A percentile compares a stretch with the other conserved stretches of the same genome.
Evolutionary conservation across 768 basidiomycete genomes (phyloP).

Genomic region (Trametes cinnabarina): DNA sequence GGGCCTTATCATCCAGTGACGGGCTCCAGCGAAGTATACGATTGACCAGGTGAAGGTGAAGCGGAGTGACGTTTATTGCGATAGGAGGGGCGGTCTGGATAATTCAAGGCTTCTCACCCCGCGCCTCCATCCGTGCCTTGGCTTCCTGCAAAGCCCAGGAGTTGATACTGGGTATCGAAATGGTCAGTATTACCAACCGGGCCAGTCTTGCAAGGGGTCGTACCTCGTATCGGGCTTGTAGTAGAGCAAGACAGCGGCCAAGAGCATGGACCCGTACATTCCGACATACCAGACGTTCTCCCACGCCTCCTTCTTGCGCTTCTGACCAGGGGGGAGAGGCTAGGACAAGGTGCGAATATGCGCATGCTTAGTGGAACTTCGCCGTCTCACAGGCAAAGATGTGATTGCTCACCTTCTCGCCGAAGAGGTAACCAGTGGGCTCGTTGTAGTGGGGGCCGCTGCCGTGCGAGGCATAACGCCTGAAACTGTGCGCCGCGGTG

Average conservation of each 20-base stretch:
- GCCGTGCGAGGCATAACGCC: constrained; percentile 62
- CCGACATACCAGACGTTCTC: constrained; percentile 88
- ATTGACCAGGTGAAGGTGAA: not conserved
- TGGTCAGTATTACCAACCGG: no score
- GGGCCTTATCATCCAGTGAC: constrained; percentile 10
- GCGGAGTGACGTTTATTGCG: constrained; percentile 14
- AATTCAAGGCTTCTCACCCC: constrained; percentile 82
- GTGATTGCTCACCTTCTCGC: constrained; percentile 70
- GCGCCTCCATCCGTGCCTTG: constrained; percentile 84
- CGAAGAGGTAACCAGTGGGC: constrained; percentile 83
- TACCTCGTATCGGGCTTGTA: constrained; percentile 95
- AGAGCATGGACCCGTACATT: constrained; percentile 84
- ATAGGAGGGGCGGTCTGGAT: constrained; percentile 31
- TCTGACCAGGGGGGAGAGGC: constrained; percentile 79
- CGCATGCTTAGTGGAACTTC: not conserved
- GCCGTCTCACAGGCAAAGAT: not conserved
- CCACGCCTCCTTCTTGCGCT: constrained; percentile 87
- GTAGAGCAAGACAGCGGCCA: constrained; percentile 74
- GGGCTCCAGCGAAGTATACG: not conserved
- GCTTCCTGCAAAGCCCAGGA: constrained; percentile 92
- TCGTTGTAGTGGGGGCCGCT: constrained; percentile 86
- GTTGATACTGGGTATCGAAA: constrained; percentile 61
- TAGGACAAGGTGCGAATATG: constrained; percentile 26
- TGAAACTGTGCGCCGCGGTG: constrained; percentile 12
- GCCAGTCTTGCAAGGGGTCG: no score